Evolutionary conservation across 1,139 yeast species (phyloP), one percentile per base, ranked within the genome.

Genomic region (Suhomyces maxii): DNA sequence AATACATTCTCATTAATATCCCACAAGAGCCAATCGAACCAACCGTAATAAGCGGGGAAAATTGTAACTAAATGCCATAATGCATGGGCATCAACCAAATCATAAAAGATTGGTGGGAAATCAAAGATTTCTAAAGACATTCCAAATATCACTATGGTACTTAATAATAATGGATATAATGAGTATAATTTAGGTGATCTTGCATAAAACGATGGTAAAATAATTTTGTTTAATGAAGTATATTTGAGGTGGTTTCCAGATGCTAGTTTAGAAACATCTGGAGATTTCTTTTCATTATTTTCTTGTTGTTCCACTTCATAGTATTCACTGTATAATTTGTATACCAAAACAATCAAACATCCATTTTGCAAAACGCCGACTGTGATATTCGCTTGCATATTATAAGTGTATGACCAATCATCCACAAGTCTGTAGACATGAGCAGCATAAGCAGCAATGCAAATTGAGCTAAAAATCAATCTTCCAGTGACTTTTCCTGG

Each of bases 391-490:
- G 95, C 96, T 56, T 82, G 78, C 98, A 93, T 93, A 68, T 93
- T 93, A 65, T 93, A 93, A 1, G 95, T 84, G 66, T 93, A 93
- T 52, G 90, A 86, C 91, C 97, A 93, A 56, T 84, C 86, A 11
- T 80, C 64, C 35, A 84, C 76, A 40, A 93, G 71, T 51, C 93
- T 76, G 40, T 78, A 64, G 8, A 93, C 73, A 64, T 93, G 99
- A 12, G 74, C 69, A 1, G 71, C 35, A 54, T 88, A 89, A 34
- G 82, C 72, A 0, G 68, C 47, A 0, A 73, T 46, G 50, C 91
- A 83, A 0, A 68, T 41, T 0, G 61, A 40, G 0, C 80, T 70
- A 44, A 83, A 72, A 1, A 64, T 26, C 34, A 49, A 50, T 38
- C 78, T 61, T 33, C 49, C 59, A 8, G 59, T 42, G 12, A 57